These are phyloP conservation scores for Monilinia aucupariae DNA, from an alignment of 2,329 filamentous ascomycete genomes.

Conservation along the genomic window DNA sequence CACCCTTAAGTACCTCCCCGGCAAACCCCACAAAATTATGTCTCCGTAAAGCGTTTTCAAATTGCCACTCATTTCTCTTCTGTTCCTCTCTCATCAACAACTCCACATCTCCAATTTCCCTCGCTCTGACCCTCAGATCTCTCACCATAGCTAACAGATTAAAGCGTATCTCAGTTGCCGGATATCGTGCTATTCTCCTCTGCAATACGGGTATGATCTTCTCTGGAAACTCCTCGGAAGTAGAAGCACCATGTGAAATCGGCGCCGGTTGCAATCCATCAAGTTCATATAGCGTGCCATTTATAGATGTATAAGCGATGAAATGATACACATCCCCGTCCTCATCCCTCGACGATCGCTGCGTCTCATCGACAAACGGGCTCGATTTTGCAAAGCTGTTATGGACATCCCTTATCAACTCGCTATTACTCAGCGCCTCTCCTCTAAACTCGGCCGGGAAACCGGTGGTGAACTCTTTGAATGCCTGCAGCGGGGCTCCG, in stretches of 20 bases:
- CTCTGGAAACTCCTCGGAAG: slow-evolving; percentile 64
- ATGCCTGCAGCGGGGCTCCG: slow-evolving; percentile 55
- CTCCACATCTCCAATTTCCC: slow-evolving; percentile 77
- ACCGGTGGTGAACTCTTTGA: slow-evolving; percentile 66
- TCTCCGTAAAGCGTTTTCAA: slow-evolving; percentile 85
- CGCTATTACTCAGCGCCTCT: slow-evolving; percentile 64
- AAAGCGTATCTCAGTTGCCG: slow-evolving; percentile 83
- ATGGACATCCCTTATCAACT: slow-evolving; percentile 56
- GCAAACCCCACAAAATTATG: slow-evolving; percentile 98
- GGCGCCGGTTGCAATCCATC: slow-evolving; percentile 91
- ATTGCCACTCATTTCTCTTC: slow-evolving; percentile 82
- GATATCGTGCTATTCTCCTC: slow-evolving; percentile 78
- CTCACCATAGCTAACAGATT: slow-evolving; percentile 90
- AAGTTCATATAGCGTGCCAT: slow-evolving; percentile 81
- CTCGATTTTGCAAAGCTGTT: slow-evolving; percentile 71
- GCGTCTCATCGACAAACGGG: slow-evolving; percentile 89
- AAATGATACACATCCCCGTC: slow-evolving; percentile 92
- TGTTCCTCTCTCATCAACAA: slow-evolving; percentile 71
- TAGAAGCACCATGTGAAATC: slow-evolving; percentile 78
- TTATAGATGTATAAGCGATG: slow-evolving; percentile 83
- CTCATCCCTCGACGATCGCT: slow-evolving; percentile 60
- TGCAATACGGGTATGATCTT: slow-evolving; percentile 85
- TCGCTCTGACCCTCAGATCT: slow-evolving; percentile 71
- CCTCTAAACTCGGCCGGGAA: slow-evolving; percentile 64
- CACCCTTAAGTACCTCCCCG: slow-evolving; percentile 81